phyloP scores from a whole-genome alignment of 1,139 yeast genomes.

The Kodamaea fungicola region DNA sequence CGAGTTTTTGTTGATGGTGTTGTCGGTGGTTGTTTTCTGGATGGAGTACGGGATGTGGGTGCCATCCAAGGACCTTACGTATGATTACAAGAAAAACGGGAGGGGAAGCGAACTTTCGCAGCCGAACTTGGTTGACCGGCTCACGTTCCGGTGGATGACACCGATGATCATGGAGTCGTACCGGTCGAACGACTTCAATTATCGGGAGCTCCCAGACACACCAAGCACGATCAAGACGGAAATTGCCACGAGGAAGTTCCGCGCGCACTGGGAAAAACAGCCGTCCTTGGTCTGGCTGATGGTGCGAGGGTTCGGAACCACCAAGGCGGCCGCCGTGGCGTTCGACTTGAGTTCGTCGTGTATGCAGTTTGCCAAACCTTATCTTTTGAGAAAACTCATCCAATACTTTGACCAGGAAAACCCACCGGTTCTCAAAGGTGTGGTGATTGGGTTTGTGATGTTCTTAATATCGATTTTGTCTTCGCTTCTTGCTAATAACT shows the following conservation, averaged over 20 bases:
- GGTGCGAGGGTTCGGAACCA: constrained; percentile 45
- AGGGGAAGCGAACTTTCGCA: constrained; percentile 19
- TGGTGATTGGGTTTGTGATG: constrained; percentile 48
- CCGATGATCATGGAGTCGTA: constrained; percentile 48
- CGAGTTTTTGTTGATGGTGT: constrained; percentile 18
- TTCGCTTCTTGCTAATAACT: constrained; percentile 50
- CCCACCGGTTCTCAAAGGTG: constrained; percentile 49
- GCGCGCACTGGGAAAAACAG: constrained; percentile 17
- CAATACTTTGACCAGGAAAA: constrained; percentile 37
- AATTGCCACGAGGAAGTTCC: constrained; percentile 15
- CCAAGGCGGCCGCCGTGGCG: constrained; percentile 38
- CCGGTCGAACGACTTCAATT: constrained; percentile 42
- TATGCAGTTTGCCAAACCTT: constrained; percentile 54
- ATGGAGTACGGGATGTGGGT: constrained; percentile 29
- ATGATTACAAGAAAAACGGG: constrained; percentile 13
- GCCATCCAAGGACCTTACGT: constrained; percentile 24
- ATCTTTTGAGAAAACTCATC: constrained; percentile 48
- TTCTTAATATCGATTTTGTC: constrained; percentile 45
- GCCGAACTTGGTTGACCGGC: constrained; percentile 47
- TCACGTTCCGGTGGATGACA: constrained; percentile 66
- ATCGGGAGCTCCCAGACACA: constrained; percentile 53
- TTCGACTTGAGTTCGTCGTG: constrained; percentile 46
- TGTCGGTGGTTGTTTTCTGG: constrained; percentile 18
- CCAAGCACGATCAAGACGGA: constrained; percentile 47
- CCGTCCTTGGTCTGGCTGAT: constrained; percentile 44